Evolutionary conservation across 1,284 basidiomycete genomes (phyloP), one percentile per base, ranked within the genome.

Genomic region (Fomitopsis pinicola): DNA sequence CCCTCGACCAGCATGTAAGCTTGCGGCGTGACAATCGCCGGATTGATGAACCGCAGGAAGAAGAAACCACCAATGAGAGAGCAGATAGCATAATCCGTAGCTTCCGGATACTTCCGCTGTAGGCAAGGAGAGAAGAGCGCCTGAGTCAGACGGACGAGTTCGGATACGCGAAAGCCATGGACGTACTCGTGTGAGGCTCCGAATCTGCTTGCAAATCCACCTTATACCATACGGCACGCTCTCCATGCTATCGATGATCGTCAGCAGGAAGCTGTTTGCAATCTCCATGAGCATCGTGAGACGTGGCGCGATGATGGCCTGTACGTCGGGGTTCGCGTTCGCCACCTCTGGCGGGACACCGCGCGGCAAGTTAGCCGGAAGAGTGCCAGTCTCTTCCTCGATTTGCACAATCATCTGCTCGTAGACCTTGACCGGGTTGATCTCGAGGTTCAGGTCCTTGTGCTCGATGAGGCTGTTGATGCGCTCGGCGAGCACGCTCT

Each of bases 181-280:
- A 76, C 87, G 68, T 69, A 96, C 95, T 79, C 92, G 85, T 56
- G 97, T 98, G 72, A 99, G 77, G 78, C 94, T 96, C 66, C 95
- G 84, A 74, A 99, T 99, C 78, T 99, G 97, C 78, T 99, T 99
- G 81, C 97, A 99, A 71, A 99, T 99, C 97, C 97, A 99, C 66
- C 97, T 86, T 66, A 99, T 99, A 70, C 97, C 97, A 71, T 99
- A 99, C 19, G 97, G 97, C 14, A 98, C 97, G 68, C 89, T 94
- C 70, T 99, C 96, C 85, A 98, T 88, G 65, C 94, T 96, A 67
- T 98, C 95, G 71, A 99, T 98, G 71, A 99, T 98, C 17, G 97
- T 98, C 50, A 93, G 80, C 61, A 99, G 81, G 78, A 99, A 98
- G 70, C 92, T 94, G 73, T 98, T 97, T 55, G 97, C 97, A 64